phyloP scores from a whole-genome alignment of 2,329 filamentous ascomycete species.

The Sarocladium oryzae region DNA sequence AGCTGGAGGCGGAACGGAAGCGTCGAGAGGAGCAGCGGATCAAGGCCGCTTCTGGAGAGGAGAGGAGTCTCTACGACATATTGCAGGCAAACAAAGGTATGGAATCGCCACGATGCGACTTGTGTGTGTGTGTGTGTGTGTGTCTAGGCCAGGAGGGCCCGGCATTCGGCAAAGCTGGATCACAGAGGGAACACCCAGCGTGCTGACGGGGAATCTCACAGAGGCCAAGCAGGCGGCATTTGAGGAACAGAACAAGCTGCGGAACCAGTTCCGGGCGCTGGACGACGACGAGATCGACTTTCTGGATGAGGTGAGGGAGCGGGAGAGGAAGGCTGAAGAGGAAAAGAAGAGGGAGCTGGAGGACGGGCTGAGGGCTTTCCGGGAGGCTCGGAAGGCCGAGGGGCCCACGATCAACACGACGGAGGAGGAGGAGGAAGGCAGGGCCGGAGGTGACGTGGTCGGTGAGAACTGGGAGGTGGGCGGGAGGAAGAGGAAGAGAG shows the following conservation, averaged over 20 bases:
- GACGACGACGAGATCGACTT: conserved; percentile 78
- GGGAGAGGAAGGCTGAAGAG: conserved; percentile 47
- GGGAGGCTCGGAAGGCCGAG: conserved; percentile 38
- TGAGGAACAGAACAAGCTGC: conserved; percentile 64
- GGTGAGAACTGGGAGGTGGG: conserved; percentile 27
- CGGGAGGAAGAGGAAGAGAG: conserved; percentile 31
- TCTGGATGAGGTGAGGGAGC: conserved; percentile 51
- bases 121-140: too few relatives aligned
- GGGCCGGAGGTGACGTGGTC: conserved; percentile 16
- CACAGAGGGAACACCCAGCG: too few relatives aligned
- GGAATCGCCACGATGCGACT: neutral
- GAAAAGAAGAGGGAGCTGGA: conserved; percentile 48
- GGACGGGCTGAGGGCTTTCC: conserved; percentile 49
- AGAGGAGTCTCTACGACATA: conserved; percentile 65
- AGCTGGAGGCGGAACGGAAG: conserved; percentile 55
- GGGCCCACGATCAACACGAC: conserved; percentile 18
- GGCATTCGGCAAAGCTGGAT: too few relatives aligned
- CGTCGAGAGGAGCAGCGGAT: conserved; percentile 45
- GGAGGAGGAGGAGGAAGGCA: conserved; percentile 13
- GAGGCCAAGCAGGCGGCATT: conserved; percentile 78
- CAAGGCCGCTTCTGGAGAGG: conserved; percentile 33
- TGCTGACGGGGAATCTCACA: conserved; percentile 21
- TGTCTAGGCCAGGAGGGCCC: too few relatives aligned
- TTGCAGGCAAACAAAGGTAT: conserved; percentile 79
- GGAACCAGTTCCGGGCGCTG: conserved; percentile 71